Conservation (phyloP, 305 asterid genomes). For the Andrographis paniculata region DNA sequence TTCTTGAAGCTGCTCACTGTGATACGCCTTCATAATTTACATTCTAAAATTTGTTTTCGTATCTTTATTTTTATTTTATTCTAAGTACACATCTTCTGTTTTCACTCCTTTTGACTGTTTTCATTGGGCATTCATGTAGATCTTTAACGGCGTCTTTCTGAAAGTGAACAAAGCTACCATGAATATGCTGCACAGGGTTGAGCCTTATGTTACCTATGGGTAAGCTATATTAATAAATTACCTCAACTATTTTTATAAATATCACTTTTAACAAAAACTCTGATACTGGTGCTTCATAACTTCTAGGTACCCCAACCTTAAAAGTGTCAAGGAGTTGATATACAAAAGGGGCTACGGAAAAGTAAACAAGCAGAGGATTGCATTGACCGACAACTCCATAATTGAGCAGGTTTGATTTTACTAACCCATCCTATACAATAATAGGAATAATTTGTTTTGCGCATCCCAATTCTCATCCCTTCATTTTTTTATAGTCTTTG, state of each 20-base stretch:
- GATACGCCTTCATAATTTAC: too few species aligned
- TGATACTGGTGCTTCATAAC: neutral
- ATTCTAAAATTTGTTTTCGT: too few species aligned
- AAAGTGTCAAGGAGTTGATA: constrained; percentile 61
- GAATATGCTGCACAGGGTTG: too few species aligned
- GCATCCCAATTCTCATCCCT: neutral
- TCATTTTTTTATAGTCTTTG: constrained; percentile 15
- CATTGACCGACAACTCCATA: constrained; percentile 47
- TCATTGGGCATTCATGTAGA: too few species aligned
- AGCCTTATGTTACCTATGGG: too few species aligned
- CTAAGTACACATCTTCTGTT: too few species aligned
- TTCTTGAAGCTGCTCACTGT: too few species aligned
- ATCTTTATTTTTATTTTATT: too few species aligned
- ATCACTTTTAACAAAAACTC: neutral
- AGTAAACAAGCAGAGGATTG: constrained; percentile 54
- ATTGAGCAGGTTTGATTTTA: constrained; percentile 38
- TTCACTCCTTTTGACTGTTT: too few species aligned
- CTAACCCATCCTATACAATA: neutral
- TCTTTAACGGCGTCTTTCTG: too few species aligned
- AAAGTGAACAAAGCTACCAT: too few species aligned
- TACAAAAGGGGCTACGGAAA: constrained; percentile 75
- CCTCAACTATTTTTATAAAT: neutral
- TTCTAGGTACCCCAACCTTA: constrained; percentile 61
- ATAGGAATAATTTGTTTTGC: neutral
- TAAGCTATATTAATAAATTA: too few species aligned